These are phyloP conservation scores for Sanguinoderma infundibulare DNA, from an alignment of 1,284 basidiomycete species.

Conservation along the genomic window DNA sequence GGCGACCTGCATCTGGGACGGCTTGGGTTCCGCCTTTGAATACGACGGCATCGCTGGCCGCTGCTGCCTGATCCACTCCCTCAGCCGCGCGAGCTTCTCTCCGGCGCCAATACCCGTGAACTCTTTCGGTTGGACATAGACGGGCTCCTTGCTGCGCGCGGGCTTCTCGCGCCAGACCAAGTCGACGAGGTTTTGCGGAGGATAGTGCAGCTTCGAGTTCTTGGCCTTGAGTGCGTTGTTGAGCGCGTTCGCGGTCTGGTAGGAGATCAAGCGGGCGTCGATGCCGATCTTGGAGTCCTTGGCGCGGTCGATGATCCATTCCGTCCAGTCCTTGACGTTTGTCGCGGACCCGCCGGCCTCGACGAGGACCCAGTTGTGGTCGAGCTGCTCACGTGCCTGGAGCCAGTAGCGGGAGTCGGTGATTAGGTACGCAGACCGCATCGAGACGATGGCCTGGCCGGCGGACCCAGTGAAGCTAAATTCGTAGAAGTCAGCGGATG, in stretches of 20 bases:
- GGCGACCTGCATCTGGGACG: constrained; percentile 65
- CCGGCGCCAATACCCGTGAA: constrained; percentile 70
- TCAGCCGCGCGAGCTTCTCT: constrained; percentile 60
- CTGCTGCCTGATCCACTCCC: constrained; percentile 66
- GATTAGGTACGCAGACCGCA: constrained; percentile 71
- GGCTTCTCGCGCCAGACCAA: constrained; percentile 82
- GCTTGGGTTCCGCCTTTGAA: constrained; percentile 61
- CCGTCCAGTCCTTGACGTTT: constrained; percentile 76
- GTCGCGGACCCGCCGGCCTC: constrained; percentile 60
- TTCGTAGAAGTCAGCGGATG: neutral
- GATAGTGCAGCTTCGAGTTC: constrained; percentile 67
- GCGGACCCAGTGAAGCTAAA: constrained; percentile 87
- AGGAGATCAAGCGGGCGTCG: constrained; percentile 87
- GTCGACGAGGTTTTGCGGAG: constrained; percentile 87
- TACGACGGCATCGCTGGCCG: constrained; percentile 65
- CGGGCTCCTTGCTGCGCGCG: constrained; percentile 63
- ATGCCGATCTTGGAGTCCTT: constrained; percentile 75
- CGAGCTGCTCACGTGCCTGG: constrained; percentile 80
- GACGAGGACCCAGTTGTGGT: constrained; percentile 79
- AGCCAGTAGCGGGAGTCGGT: constrained; percentile 92
- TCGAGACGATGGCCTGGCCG: constrained; percentile 80
- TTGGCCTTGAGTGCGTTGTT: constrained; percentile 56
- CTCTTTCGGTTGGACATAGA: constrained; percentile 78
- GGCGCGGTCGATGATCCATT: constrained; percentile 69
- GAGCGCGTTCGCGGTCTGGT: constrained; percentile 68